Percentiles rank a stretch among this genome's conserved stretches.
phyloP scores from a whole-genome alignment of 2,329 filamentous ascomycete species.

The Penicillium occitanis region DNA sequence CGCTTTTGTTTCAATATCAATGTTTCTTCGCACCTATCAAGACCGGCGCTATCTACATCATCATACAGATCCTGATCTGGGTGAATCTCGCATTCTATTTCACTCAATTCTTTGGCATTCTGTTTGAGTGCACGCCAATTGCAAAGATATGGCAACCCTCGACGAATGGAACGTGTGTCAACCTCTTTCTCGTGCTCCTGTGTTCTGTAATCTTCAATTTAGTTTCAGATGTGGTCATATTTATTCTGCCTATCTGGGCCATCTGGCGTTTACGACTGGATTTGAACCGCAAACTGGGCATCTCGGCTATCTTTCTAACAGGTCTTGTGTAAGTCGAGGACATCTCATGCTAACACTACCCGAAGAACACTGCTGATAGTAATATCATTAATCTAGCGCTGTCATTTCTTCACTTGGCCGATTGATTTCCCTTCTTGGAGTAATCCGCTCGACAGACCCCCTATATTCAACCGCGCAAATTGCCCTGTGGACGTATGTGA shows the following conservation, averaged over 20 bases:
- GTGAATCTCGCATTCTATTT: background rate
- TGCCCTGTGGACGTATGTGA: slow-evolving; percentile 6
- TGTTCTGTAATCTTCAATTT: background rate
- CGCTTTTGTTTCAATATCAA: background rate
- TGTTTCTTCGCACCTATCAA: background rate
- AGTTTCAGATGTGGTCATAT: slow-evolving; percentile 3
- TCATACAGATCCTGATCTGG: background rate
- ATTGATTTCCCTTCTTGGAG: background rate
- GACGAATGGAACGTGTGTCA: background rate
- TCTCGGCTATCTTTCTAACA: slow-evolving; percentile 1
- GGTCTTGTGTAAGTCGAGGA: background rate
- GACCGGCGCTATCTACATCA: background rate
- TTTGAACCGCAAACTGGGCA: background rate
- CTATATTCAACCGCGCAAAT: background rate
- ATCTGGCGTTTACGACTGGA: slow-evolving; percentile 1
- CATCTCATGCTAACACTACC: background rate
- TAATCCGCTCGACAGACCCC: background rate
- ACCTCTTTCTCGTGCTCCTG: background rate
- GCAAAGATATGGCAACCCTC: background rate
- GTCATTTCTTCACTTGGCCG: slow-evolving; percentile 1
- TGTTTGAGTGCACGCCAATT: background rate
- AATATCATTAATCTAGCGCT: background rate
- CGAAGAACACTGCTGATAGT: background rate
- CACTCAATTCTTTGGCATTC: background rate
- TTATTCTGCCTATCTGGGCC: slow-evolving; percentile 8